phyloP scores from a whole-genome alignment of 1,284 basidiomycete genomes.

The Anthracocystis setariae region DNA sequence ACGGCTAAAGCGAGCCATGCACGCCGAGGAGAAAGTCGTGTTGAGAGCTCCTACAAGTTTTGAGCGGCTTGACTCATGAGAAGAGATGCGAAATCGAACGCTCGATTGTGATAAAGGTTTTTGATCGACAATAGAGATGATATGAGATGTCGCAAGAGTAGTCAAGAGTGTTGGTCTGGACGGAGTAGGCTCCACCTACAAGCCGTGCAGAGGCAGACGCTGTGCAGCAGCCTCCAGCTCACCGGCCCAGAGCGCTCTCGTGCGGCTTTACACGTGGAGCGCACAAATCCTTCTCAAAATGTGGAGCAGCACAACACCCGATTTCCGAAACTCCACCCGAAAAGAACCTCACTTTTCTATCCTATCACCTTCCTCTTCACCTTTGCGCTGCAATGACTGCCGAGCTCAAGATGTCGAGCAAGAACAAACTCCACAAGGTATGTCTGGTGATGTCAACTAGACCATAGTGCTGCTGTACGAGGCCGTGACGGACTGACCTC shows the following conservation, averaged over 20 bases:
- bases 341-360: slow-evolving; percentile 5
- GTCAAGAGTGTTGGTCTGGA: slow-evolving; percentile 29
- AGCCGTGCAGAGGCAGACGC: not conserved
- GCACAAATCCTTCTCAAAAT: slow-evolving; percentile 3
- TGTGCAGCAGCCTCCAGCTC: slow-evolving; percentile 24
- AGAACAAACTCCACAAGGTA: slow-evolving; percentile 24
- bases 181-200: slow-evolving; percentile 3
- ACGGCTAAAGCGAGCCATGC: slow-evolving; percentile 5
- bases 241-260: slow-evolving; percentile 21
- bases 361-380: not conserved
- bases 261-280: slow-evolving; percentile 32
- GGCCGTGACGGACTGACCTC: no score
- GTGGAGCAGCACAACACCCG: slow-evolving; percentile 21
- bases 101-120: not conserved
- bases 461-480: no score
- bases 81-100: not conserved
- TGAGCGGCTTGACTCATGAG: not conserved
- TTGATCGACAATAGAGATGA: not conserved
- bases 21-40: not conserved
- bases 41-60: not conserved
- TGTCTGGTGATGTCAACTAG: no score
- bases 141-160: not conserved
- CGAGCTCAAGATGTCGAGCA: slow-evolving; percentile 18
- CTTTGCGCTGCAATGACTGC: not conserved
- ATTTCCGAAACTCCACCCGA: slow-evolving; percentile 13